Evolutionary conservation across 1,284 basidiomycete genomes (phyloP), one percentile per base, ranked within the genome.

Genomic region (Heterobasidion irregulare): DNA sequence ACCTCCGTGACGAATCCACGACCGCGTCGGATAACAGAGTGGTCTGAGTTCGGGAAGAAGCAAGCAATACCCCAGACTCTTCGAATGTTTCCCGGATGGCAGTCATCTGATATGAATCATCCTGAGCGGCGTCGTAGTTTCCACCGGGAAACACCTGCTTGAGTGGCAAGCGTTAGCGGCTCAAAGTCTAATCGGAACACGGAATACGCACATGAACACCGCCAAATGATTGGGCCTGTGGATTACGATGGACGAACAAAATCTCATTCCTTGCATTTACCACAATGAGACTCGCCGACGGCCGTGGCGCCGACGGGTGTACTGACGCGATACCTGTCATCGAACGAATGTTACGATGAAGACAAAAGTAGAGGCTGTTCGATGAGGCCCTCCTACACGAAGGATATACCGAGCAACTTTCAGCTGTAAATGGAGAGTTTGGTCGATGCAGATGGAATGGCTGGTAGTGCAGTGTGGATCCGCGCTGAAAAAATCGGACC

Each of bases 81-180:
- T 89, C 86, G 56, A 89, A 88, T 0, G 84, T 82, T 66, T 89
- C 85, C 15, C 86, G 74, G 48, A 87, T 80, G 2, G 84, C 86
- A 6, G 84, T 87, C 57, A 82, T 74, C 33, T 68, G 66, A 15
- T 84, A 65, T 9, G 77, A 79, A 8, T 64, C 64, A 61, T 87
- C 85, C 60, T 87, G 83, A 52, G 69, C 68, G 49, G 70, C 59
- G 66, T 87, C 85, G 53, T 73, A 75, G 64, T 86, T 86, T 9
- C 86, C 86, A 19, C 86, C 86, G 15, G 86, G 86, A 63, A 88
- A 89, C 26, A 87, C 86, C 85, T 55, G 45, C 19, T 32, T 34
- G 45, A 52, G 33, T 32, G 46, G 56, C 26, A 33, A 49, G 16
- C 49, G 35, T 50, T 55, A 41, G 33, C 47, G 45, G 33, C 13